phyloP scores from a whole-genome alignment of 1,284 basidiomycete genomes.

The Cutaneotrichosporon arboriforme region DNA sequence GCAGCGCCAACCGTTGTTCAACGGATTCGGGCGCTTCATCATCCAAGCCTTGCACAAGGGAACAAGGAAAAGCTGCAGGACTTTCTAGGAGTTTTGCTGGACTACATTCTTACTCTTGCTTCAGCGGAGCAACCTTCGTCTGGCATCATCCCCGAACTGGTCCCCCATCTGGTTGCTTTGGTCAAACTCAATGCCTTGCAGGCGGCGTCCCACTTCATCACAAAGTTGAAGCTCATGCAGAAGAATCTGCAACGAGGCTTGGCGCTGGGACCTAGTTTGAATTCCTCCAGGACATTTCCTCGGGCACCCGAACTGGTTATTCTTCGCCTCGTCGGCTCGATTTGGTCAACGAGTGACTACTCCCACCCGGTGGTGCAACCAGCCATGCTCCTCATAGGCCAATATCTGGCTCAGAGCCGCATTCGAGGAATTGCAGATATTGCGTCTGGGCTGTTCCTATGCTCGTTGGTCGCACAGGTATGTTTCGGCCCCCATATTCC shows the following conservation, averaged over 20 bases:
- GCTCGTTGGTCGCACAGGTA: conserved; percentile 63
- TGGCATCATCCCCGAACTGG: conserved; percentile 57
- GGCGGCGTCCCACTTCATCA: conserved; percentile 70
- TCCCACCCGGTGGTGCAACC: conserved; percentile 85
- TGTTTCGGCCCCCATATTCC: conserved; percentile 8
- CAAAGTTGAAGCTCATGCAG: conserved; percentile 85
- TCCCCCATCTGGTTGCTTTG: conserved; percentile 77
- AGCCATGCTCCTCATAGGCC: conserved; percentile 78
- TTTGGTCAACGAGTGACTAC: conserved; percentile 94
- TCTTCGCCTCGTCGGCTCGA: conserved; percentile 68
- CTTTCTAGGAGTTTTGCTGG: conserved; percentile 77
- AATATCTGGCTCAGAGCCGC: conserved; percentile 80
- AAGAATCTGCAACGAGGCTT: conserved; percentile 87
- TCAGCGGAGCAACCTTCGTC: conserved; percentile 61
- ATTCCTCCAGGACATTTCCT: conserved; percentile 78
- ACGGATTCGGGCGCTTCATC: conserved; percentile 84
- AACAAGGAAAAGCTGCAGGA: conserved; percentile 90
- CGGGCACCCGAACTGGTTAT: conserved; percentile 74
- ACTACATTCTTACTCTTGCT: conserved; percentile 77
- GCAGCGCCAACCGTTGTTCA: conserved; percentile 80
- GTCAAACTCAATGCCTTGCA: conserved; percentile 75
- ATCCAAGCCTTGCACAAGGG: conserved; percentile 80
- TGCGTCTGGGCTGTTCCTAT: conserved; percentile 80
- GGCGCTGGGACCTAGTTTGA: conserved; percentile 61
- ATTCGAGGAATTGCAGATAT: conserved; percentile 71